These are phyloP conservation scores for Aspergillus alliaceus DNA, from an alignment of 2,329 filamentous ascomycete species.

Conservation along the genomic window DNA sequence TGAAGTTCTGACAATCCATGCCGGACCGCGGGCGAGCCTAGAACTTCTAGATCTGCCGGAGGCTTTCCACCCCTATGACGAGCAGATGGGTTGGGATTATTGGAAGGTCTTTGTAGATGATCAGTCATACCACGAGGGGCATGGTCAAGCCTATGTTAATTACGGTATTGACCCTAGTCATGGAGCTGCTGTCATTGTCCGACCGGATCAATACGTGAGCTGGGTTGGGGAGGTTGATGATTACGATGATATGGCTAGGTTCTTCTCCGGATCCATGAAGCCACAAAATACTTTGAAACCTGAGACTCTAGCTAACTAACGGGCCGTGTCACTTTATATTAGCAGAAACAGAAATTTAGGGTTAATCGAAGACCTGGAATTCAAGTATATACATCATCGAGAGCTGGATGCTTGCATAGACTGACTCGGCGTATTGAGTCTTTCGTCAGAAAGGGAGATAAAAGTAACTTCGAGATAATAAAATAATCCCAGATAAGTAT, in stretches of 20 bases:
- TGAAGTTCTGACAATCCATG: slow-evolving; percentile 9
- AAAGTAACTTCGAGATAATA: no score
- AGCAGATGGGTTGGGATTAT: slow-evolving; percentile 15
- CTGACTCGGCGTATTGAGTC: no score
- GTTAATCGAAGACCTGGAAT: neutral
- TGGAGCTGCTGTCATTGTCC: slow-evolving; percentile 8
- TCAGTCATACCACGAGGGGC: slow-evolving; percentile 12
- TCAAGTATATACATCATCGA: no score
- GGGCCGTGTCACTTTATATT: no score
- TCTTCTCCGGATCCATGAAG: neutral
- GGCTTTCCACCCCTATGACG: slow-evolving; percentile 6
- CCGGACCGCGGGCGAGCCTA: slow-evolving; percentile 5
- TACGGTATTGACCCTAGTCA: slow-evolving; percentile 7
- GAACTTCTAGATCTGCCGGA: slow-evolving; percentile 9
- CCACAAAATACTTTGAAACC: neutral
- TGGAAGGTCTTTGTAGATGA: slow-evolving; percentile 16
- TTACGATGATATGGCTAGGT: neutral
- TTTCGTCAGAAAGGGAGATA: no score
- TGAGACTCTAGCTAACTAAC: neutral
- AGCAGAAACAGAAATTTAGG: no score
- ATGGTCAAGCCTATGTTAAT: neutral
- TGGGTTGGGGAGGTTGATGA: slow-evolving; percentile 12
- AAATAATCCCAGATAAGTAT: neutral
- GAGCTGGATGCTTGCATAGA: no score
- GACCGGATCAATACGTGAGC: slow-evolving; percentile 11